Conservation (phyloP, 2,329 filamentous ascomycete species). For the Byssoonygena ceratinophila region DNA sequence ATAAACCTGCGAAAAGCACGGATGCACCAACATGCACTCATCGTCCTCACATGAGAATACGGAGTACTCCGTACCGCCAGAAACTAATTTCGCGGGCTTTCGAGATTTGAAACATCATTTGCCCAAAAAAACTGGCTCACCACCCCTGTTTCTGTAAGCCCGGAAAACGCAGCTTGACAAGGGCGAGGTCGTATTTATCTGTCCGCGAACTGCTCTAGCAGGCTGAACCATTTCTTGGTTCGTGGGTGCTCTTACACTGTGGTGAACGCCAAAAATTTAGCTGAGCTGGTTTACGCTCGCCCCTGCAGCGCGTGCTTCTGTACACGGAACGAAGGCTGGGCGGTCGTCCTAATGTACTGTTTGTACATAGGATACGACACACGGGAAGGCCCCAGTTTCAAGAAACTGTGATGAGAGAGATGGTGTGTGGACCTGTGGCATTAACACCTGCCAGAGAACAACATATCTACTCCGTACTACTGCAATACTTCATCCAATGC, state of each 20-base stretch:
- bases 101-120: no score
- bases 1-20: no score
- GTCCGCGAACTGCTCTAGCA: background rate
- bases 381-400: background rate
- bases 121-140: background rate
- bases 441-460: no score
- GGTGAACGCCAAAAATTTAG: background rate
- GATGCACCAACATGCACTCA: no score
- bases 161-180: background rate
- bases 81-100: no score
- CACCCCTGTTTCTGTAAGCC: background rate
- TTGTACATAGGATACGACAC: background rate
- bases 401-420: background rate
- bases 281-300: background rate
- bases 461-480: no score
- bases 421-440: background rate
- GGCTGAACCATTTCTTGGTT: background rate
- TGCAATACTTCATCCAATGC: background rate
- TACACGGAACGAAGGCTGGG: no score
- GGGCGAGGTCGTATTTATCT: background rate
- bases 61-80: no score
- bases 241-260: background rate
- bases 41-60: no score
- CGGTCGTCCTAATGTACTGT: no score
- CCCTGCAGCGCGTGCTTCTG: background rate